Percentiles rank a stretch among this genome's conserved stretches.
Conservation (phyloP, 768 basidiomycete species). For the Tremella fuciformis region DNA sequence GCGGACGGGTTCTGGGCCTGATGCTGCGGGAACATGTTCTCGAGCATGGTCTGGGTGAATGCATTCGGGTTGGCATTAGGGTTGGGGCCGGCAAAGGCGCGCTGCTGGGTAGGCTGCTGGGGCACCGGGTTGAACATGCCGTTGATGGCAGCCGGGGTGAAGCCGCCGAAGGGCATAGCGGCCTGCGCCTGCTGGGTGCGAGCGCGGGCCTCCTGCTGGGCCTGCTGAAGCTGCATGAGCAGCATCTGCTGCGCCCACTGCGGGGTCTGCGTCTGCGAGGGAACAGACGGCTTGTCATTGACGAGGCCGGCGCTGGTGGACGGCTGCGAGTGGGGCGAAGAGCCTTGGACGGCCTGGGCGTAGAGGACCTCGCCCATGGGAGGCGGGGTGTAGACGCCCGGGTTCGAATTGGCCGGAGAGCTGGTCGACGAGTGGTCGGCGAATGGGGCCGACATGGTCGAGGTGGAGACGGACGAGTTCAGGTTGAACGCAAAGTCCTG, state of each 20-base stretch:
- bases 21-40: background rate
- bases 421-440: conserved; percentile 18
- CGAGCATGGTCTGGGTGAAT: background rate
- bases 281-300: conserved; percentile 4
- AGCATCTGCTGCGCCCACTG: conserved; percentile 11
- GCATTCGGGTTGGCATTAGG: background rate
- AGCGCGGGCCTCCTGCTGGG: conserved; percentile 20
- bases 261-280: conserved; percentile 1
- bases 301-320: conserved; percentile 4
- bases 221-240: conserved; percentile 27
- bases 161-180: too few species aligned
- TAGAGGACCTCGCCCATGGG: background rate
- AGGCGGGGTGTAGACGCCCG: conserved; percentile 27
- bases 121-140: too few species aligned
- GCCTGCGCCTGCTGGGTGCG: background rate
- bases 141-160: too few species aligned
- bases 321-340: conserved; percentile 26
- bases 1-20: conserved; percentile 1
- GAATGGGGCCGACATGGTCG: conserved; percentile 16
- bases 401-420: conserved; percentile 17
- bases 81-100: background rate
- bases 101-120: conserved; percentile 11
- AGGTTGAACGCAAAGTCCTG: conserved; percentile 29
- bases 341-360: conserved; percentile 25
- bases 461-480: background rate